These are phyloP conservation scores for Trichothecium sympodiale DNA, from an alignment of 2,329 filamentous ascomycete genomes.

Conservation along the genomic window DNA sequence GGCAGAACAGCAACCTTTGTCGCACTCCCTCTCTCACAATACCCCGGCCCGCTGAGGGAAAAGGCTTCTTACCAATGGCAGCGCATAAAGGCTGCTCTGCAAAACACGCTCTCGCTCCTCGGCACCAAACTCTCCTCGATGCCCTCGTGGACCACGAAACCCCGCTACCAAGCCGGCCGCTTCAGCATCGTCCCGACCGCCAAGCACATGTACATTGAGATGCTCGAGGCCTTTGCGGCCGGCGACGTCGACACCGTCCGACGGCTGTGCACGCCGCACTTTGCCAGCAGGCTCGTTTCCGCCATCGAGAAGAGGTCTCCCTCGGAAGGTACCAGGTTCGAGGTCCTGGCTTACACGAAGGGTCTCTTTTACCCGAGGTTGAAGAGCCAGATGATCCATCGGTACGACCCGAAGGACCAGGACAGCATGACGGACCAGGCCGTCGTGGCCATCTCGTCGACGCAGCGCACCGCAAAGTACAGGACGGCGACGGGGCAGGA, in stretches of 20 bases:
- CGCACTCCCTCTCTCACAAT: constrained; percentile 25
- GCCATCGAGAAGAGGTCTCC: constrained; percentile 41
- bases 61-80: constrained; percentile 22
- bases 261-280: constrained; percentile 40
- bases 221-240: constrained; percentile 50
- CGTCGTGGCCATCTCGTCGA: constrained; percentile 48
- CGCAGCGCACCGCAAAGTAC: constrained; percentile 39
- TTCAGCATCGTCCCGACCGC: constrained; percentile 38
- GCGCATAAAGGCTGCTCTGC: constrained; percentile 21
- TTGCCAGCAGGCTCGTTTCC: constrained; percentile 38
- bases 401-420: constrained; percentile 31
- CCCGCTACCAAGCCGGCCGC: constrained; percentile 31
- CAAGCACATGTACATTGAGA: constrained; percentile 45
- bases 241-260: constrained; percentile 42
- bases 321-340: constrained; percentile 37
- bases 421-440: constrained; percentile 33
- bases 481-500: constrained; percentile 22
- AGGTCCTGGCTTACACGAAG: constrained; percentile 39
- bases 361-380: constrained; percentile 32
- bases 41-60: constrained; percentile 15
- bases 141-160: constrained; percentile 26
- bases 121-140: constrained; percentile 34
- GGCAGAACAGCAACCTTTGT: constrained; percentile 33
- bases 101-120: constrained; percentile 22
- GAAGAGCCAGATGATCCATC: constrained; percentile 41